These are phyloP conservation scores for Paraleonurus japonicus DNA, from an alignment of 257 asterid genomes.

Conservation along the genomic window DNA sequence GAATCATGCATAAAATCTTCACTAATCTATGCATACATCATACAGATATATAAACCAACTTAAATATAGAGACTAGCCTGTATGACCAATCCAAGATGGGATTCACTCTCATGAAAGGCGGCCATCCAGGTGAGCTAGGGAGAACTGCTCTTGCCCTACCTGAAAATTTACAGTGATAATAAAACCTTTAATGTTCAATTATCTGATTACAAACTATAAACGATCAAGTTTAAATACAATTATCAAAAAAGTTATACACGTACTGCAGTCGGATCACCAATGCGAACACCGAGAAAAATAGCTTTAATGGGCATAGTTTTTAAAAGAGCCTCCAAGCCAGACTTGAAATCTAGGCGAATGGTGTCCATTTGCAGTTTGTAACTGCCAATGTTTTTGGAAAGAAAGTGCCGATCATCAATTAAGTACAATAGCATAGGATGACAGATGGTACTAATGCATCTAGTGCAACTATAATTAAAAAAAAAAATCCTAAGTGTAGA, in stretches of 20 bases:
- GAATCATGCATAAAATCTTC: not conserved
- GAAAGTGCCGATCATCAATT: slow-evolving; percentile 13
- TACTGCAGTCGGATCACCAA: slow-evolving; percentile 98
- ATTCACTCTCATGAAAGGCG: slow-evolving; percentile 97
- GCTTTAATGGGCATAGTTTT: slow-evolving; percentile 76
- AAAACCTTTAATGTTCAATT: not conserved
- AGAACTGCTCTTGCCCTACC: slow-evolving; percentile 96
- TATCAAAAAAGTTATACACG: slow-evolving; percentile 10
- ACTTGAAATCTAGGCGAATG: slow-evolving; percentile 80
- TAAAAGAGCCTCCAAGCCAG: slow-evolving; percentile 85
- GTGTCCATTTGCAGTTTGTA: slow-evolving; percentile 80
- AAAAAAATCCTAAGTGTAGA: not conserved
- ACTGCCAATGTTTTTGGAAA: slow-evolving; percentile 39
- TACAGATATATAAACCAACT: not conserved
- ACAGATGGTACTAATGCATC: not conserved
- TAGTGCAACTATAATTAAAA: not conserved
- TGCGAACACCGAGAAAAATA: slow-evolving; percentile 89
- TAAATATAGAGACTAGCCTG: slow-evolving; percentile 46
- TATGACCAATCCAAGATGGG: slow-evolving; percentile 99
- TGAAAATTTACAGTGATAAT: slow-evolving; percentile 30
- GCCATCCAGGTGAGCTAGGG: slow-evolving; percentile 99
- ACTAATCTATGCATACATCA: not conserved
- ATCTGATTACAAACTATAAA: not conserved
- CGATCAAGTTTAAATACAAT: slow-evolving; percentile 9
- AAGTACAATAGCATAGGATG: not conserved